Conservation (phyloP, 371 early-diverging fungal genomes). For the Chytridiales sp. region DNA sequence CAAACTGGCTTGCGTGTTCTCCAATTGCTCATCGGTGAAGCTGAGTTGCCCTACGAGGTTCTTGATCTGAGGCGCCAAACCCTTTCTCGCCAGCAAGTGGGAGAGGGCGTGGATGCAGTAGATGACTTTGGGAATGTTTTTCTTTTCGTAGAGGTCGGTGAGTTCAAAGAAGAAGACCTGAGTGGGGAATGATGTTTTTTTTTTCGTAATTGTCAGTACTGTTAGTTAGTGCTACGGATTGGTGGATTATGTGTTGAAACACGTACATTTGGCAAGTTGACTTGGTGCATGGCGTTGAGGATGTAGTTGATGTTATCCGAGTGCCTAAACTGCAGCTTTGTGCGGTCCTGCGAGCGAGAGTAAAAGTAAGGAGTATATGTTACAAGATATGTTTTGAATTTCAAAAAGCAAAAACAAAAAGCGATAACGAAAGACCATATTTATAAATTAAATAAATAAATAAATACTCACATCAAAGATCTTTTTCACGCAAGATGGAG, state of each 20-base stretch:
- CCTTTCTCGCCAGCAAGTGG: slow-evolving; percentile 82
- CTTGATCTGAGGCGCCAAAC: slow-evolving; percentile 86
- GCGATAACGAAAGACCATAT: neutral
- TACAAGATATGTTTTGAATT: neutral
- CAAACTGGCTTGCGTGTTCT: slow-evolving; percentile 77
- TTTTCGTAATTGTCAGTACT: neutral
- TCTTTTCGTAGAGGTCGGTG: slow-evolving; percentile 98
- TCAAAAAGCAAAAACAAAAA: neutral
- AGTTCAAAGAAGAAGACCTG: slow-evolving; percentile 95
- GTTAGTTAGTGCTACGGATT: neutral
- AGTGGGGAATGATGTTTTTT: neutral
- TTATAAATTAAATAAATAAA: neutral
- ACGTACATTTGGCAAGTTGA: slow-evolving; percentile 79
- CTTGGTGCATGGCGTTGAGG: slow-evolving; percentile 75
- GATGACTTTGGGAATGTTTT: slow-evolving; percentile 99
- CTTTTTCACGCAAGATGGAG: slow-evolving; percentile 78
- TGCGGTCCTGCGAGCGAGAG: slow-evolving; percentile 53
- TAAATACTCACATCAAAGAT: slow-evolving; percentile 75
- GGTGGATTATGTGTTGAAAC: slow-evolving; percentile 1
- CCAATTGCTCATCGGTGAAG: slow-evolving; percentile 88
- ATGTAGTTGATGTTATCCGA: slow-evolving; percentile 99
- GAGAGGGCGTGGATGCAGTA: slow-evolving; percentile 99
- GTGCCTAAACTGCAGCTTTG: slow-evolving; percentile 89
- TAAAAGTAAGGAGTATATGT: neutral
- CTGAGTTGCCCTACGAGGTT: slow-evolving; percentile 88